These are phyloP conservation scores for Rheum nobile DNA, from an alignment of 148 eudicot genomes.

Conservation along the genomic window DNA sequence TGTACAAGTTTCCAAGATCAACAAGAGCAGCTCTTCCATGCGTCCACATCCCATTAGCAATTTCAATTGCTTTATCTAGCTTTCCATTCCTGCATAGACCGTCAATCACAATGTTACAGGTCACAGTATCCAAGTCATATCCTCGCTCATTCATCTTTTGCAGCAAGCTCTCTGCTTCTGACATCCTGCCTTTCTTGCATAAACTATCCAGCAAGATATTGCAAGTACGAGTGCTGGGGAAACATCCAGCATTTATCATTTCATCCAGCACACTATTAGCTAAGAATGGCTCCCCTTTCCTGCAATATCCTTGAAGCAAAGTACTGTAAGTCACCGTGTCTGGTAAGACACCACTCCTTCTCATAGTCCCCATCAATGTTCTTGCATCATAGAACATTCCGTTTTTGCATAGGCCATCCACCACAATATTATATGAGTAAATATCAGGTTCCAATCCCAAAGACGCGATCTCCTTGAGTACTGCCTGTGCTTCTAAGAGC, in stretches of 20 bases:
- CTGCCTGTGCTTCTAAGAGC: constrained; percentile 48
- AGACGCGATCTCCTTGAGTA: constrained; percentile 51
- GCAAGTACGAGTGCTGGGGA: constrained; percentile 59
- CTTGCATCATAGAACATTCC: constrained; percentile 72
- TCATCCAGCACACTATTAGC: constrained; percentile 59
- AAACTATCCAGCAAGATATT: constrained; percentile 80
- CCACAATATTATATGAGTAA: constrained; percentile 54
- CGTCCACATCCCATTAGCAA: constrained; percentile 75
- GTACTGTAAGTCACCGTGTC: constrained; percentile 66
- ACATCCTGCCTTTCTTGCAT: constrained; percentile 61
- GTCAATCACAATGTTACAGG: constrained; percentile 80
- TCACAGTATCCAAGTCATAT: constrained; percentile 53
- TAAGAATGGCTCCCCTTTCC: constrained; percentile 40
- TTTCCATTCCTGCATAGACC: constrained; percentile 75
- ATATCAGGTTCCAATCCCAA: constrained; percentile 38
- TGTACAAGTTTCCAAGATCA: constrained; percentile 35
- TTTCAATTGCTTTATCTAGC: constrained; percentile 77
- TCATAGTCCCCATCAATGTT: constrained; percentile 45
- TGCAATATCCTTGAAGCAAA: constrained; percentile 78
- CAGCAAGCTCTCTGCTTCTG: constrained; percentile 75
- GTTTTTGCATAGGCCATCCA: constrained; percentile 68
- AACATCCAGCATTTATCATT: constrained; percentile 53
- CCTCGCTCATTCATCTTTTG: constrained; percentile 81
- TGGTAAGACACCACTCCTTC: constrained; percentile 35
- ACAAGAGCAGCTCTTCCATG: constrained; percentile 74